phyloP scores from a whole-genome alignment of 257 asterid genomes.

The Solanum virginianum region DNA sequence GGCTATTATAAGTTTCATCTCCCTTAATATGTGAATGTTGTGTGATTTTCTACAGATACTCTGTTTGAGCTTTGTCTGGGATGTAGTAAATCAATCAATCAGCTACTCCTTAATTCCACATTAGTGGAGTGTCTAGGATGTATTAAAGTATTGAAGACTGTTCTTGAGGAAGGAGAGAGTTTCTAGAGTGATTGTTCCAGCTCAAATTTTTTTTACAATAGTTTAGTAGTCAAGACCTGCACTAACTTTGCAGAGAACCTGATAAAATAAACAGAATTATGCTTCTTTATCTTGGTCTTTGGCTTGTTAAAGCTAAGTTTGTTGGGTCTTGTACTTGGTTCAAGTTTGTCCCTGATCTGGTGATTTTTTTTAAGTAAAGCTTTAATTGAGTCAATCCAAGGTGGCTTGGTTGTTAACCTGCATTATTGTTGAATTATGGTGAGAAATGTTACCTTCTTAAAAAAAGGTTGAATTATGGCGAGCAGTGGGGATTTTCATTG shows the following conservation, averaged over 20 bases:
- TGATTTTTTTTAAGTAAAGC: background rate
- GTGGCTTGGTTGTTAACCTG: background rate
- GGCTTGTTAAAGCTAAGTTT: background rate
- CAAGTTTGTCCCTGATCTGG: background rate
- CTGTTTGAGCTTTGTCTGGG: background rate
- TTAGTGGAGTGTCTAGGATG: background rate
- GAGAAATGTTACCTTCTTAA: background rate
- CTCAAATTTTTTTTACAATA: background rate
- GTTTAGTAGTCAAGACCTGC: background rate
- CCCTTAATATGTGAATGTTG: background rate
- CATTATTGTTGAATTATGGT: background rate
- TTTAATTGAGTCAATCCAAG: background rate
- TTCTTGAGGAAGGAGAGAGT: background rate
- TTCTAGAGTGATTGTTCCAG: background rate
- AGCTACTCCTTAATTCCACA: background rate
- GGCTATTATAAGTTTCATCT: background rate
- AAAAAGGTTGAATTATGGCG: background rate
- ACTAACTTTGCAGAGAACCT: background rate
- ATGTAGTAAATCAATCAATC: background rate
- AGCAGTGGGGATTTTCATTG: background rate
- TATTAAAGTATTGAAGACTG: background rate
- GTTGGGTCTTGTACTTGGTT: background rate
- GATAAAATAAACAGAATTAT: background rate
- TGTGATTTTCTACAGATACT: background rate
- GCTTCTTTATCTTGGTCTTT: background rate